Evolutionary conservation across 2,329 filamentous ascomycete genomes (phyloP), one percentile per base, ranked within the genome.

Genomic region (Lasiodiplodia hormozganensis): DNA sequence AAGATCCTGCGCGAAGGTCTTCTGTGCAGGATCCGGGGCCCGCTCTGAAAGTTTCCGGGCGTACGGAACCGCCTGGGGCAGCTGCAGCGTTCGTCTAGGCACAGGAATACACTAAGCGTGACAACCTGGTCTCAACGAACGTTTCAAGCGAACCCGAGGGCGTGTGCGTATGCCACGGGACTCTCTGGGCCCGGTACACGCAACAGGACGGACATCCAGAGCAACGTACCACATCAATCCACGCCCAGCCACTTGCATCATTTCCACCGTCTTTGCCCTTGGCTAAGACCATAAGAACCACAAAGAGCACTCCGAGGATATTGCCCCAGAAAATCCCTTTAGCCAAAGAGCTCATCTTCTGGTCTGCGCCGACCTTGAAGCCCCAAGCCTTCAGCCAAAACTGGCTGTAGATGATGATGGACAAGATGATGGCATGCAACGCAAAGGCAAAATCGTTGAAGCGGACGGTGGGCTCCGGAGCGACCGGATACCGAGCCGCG

Each of bases 371-470:
- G 16, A 87, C 87, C 52, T 87, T 83, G 76, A 97, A 96, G 0
- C 90, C 88, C 94, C 95, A 98, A 12, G 93, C 79, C 2, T 76
- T 73, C 2, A 89, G 87, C 73, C 86, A 88, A 74, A 96, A 91
- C 79, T 97, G 95, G 60, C 89, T 92, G 70, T 91, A 90, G n/a
- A 89, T 88, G 67, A 97, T 77, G 53, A 87, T 74, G 73, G 90
- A 93, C 71, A 97, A 82, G 11, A 94, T 71, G 18, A 93, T 84
- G 40, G 92, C 95, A 81, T 98, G 94, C 3, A 88, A 83, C 18
- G 94, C 94, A 78, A 98, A 98, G 16, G 89, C 88, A 69, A 98
- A 86, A 81, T 99, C 96, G 81, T 98, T 98, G 81, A 93, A 88
- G 67, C 91, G 89, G 36, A 97, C 94, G 0, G 94, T 96, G 3